Evolutionary conservation across 2,329 filamentous ascomycete genomes (phyloP), one percentile per base, ranked within the genome.

Genomic region (Hypoxylon sp.): DNA sequence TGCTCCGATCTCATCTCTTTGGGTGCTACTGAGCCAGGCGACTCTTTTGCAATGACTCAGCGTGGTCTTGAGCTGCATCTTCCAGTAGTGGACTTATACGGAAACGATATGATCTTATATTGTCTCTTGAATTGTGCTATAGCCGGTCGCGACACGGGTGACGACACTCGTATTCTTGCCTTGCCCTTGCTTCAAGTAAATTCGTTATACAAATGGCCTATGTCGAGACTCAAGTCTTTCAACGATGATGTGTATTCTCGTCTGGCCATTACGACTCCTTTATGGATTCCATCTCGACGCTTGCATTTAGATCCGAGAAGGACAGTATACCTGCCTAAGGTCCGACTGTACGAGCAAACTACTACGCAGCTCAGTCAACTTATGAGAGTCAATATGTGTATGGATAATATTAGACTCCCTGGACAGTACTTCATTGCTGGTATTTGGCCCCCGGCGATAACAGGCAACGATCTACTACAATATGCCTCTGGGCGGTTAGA

Each of bases 1-100:
- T 59, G 56, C 15, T 59, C 56, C 17, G 27, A 60, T 53, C 48
- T 52, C 24, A 15, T 31, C n/a, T 53, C 8, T 11, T 27, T 35
- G 24, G 47, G 57, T 10, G 57, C 19, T 24, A 24, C 57, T 32
- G 48, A 52, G 19, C 21, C 48, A n/a, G 57, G 48, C 11, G 57
- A 52, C 37, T 46, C 57, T 8, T 60, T 60, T 57, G 17, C 57
- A 13, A 52, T 46, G 57, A 60, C 37, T 2, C 57, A 60, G 37
- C 47, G 57, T 7, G 47, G 57, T 17, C 46, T 59, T 29, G 46
- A 42, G 21, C 29, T 59, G n/a, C 15, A 47, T 47, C 57, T 52
- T 44, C 47, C 47, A 5, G 19, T n/a, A 21, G 8, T 46, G 39
- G 37, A 52, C 5, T 11, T 52, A 19, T 42, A 52, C 13, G 24